Conservation (phyloP, 1,284 basidiomycete genomes). For the Apiotrichum laibachii region DNA sequence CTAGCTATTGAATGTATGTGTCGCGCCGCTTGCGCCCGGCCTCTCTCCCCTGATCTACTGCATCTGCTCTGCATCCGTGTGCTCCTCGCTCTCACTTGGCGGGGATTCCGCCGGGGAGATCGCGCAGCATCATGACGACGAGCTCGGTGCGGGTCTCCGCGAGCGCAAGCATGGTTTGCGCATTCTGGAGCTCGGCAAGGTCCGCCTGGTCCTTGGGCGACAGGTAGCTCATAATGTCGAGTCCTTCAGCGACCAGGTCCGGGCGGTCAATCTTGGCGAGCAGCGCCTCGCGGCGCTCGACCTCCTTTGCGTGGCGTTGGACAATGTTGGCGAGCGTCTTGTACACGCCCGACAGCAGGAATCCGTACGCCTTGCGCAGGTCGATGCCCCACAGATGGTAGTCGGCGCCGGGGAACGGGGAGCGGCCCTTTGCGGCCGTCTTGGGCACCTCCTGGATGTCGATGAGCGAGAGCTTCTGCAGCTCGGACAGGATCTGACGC, state of each 20-base stretch:
- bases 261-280: conserved; percentile 74
- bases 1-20: too few relatives aligned
- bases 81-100: too few relatives aligned
- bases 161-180: conserved; percentile 66
- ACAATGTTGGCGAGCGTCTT: conserved; percentile 83
- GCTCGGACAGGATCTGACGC: conserved; percentile 71
- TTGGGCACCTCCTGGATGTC: conserved; percentile 88
- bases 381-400: conserved; percentile 80
- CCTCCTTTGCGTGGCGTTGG: conserved; percentile 66
- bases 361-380: conserved; percentile 71
- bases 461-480: conserved; percentile 75
- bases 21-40: too few relatives aligned
- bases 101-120: conserved; percentile 56
- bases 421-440: conserved; percentile 76
- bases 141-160: conserved; percentile 78
- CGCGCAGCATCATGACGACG: conserved; percentile 76
- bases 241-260: conserved; percentile 68
- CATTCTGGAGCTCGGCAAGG: conserved; percentile 52
- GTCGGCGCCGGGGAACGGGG: conserved; percentile 32
- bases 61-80: too few relatives aligned
- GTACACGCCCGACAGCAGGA: conserved; percentile 72
- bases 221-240: conserved; percentile 49
- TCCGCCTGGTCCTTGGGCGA: conserved; percentile 46
- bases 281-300: conserved; percentile 64
- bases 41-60: too few relatives aligned